Conservation (phyloP, 2,329 filamentous ascomycete genomes). For the Colletotrichum sp. region DNA sequence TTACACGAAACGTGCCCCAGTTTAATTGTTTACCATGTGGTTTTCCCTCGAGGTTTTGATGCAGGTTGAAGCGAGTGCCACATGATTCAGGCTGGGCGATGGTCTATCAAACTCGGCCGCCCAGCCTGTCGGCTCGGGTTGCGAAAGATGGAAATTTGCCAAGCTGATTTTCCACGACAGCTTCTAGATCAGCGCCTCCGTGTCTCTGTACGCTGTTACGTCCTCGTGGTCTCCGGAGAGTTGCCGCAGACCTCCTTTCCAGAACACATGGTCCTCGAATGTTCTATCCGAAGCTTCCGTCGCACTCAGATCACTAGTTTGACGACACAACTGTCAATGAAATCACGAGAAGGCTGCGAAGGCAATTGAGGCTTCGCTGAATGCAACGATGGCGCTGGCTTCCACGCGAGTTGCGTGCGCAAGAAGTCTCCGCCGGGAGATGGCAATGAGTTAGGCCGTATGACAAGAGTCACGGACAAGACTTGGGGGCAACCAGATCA, state of each 20-base stretch:
- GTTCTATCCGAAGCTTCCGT: not conserved
- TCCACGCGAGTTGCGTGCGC: not conserved
- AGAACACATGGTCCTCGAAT: not conserved
- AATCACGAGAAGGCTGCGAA: not conserved
- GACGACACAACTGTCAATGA: not conserved
- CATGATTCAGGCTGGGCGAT: not conserved
- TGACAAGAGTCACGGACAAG: not conserved
- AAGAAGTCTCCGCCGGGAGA: not conserved
- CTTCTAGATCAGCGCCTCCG: not conserved
- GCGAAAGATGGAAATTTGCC: not conserved
- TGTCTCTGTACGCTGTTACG: not conserved
- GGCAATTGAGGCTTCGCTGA: not conserved
- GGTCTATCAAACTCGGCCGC: not conserved
- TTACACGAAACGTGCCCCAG: not conserved
- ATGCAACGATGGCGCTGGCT: not conserved
- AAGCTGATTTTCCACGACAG: not conserved
- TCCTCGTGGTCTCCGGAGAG: not conserved
- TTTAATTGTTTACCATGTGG: not conserved
- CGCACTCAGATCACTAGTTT: not conserved
- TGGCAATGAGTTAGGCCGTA: not conserved
- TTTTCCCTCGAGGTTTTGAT: not conserved
- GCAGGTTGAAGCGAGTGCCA: not conserved
- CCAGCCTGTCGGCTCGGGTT: not conserved
- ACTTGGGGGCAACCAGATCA: not conserved
- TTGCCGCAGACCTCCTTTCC: not conserved